A percentile compares a stretch with the other conserved stretches of the same genome.
Conservation (phyloP, 345 rosid species). For the Eucalyptus microcorys region DNA sequence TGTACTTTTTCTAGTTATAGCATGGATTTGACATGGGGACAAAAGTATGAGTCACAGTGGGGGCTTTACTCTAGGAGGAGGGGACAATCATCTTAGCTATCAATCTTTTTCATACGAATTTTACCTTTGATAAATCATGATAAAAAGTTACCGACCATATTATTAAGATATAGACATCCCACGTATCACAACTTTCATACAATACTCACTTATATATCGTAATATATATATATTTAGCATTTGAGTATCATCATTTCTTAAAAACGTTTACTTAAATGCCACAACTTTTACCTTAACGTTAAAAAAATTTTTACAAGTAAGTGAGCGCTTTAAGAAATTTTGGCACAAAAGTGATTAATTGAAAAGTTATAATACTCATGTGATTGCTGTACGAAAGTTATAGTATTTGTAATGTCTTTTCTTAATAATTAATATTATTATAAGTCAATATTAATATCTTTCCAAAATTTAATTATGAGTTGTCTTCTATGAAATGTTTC, state of each 20-base stretch:
- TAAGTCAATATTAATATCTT: no score
- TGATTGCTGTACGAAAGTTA: neutral
- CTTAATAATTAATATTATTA: no score
- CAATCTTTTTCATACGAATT: neutral
- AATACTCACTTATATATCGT: no score
- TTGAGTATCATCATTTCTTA: neutral
- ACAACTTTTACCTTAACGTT: no score
- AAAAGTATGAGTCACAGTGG: neutral
- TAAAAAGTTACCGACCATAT: neutral
- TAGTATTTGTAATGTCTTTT: neutral
- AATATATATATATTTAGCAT: neutral
- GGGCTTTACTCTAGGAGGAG: neutral
- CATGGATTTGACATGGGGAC: neutral
- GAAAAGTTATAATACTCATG: neutral
- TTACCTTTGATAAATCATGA: neutral
- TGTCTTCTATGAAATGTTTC: neutral
- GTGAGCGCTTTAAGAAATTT: neutral
- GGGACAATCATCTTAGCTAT: neutral
- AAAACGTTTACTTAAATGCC: no score
- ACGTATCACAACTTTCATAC: neutral
- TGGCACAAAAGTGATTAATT: neutral
- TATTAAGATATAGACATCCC: neutral
- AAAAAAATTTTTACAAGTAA: neutral
- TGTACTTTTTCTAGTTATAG: neutral
- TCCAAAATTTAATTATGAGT: neutral